Evolutionary conservation across 2,329 filamentous ascomycete genomes (phyloP).

Genomic region (Furcasterigmium furcatum): DNA sequence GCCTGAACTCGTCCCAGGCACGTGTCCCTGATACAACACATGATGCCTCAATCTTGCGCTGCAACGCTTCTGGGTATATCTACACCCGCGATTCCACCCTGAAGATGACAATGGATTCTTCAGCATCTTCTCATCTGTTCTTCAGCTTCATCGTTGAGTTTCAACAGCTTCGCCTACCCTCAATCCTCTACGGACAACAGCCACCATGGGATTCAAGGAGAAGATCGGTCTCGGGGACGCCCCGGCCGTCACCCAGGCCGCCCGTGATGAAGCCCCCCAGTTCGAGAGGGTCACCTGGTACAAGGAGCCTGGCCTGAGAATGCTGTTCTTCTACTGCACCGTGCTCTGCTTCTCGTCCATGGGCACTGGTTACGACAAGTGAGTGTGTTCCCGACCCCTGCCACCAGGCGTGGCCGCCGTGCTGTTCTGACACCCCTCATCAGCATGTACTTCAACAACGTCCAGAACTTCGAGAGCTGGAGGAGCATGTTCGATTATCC

Average conservation of each 20-base stretch:
- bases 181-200: too few relatives aligned
- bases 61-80: too few relatives aligned
- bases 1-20: too few relatives aligned
- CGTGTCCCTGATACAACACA: too few relatives aligned
- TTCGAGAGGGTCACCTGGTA: conserved; percentile 50
- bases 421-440: conserved; percentile 3
- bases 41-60: too few relatives aligned
- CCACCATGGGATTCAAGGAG: conserved; percentile 10
- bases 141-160: too few relatives aligned
- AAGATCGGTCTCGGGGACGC: conserved; percentile 10
- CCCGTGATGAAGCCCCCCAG: conserved; percentile 45
- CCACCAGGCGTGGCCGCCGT: neutral
- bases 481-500: conserved; percentile 44
- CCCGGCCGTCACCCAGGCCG: conserved; percentile 11
- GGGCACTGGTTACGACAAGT: conserved; percentile 56
- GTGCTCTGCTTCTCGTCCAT: conserved; percentile 52
- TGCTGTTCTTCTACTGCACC: conserved; percentile 50
- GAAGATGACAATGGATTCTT: too few relatives aligned
- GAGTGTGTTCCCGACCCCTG: conserved; percentile 12
- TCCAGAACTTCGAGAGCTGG: conserved; percentile 41
- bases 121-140: too few relatives aligned
- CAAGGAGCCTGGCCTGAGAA: conserved; percentile 51
- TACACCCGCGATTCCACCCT: too few relatives aligned
- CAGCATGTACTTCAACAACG: conserved; percentile 41
- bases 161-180: too few relatives aligned